Evolutionary conservation across 331 rosid species (phyloP).

Genomic region (Quercus lobata): DNA sequence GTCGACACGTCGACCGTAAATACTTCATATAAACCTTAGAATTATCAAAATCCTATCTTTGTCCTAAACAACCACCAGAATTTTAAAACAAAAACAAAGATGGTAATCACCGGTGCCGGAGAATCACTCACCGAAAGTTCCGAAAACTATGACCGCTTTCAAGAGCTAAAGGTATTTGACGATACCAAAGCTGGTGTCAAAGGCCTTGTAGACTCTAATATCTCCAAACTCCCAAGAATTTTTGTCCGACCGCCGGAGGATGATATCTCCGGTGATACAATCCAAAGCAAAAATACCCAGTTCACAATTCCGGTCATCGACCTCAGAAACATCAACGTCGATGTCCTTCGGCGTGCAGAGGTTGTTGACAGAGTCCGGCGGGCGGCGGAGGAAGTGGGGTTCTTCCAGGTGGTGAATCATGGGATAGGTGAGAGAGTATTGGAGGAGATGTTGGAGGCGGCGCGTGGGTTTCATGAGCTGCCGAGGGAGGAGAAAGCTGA

Average conservation of each 20-base stretch:
- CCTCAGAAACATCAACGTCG: background rate
- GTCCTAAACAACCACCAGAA: too few species aligned
- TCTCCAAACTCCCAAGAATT: slow-evolving; percentile 16
- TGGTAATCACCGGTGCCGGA: background rate
- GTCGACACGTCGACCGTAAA: too few species aligned
- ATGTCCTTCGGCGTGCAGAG: background rate
- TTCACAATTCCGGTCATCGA: slow-evolving; percentile 32
- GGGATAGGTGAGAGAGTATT: slow-evolving; percentile 30
- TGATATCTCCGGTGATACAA: background rate
- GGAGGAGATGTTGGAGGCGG: slow-evolving; percentile 32
- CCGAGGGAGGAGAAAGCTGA: slow-evolving; percentile 35
- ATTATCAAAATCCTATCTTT: too few species aligned
- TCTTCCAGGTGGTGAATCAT: slow-evolving; percentile 57
- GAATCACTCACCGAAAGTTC: background rate
- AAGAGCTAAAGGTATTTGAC: slow-evolving; percentile 21
- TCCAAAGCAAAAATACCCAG: background rate
- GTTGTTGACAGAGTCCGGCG: slow-evolving; percentile 22
- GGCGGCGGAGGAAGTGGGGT: slow-evolving; percentile 43
- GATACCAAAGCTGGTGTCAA: slow-evolving; percentile 21
- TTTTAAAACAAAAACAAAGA: background rate
- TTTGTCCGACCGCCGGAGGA: slow-evolving; percentile 4
- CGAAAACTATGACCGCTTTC: background rate
- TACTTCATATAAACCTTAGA: too few species aligned
- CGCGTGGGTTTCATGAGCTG: slow-evolving; percentile 39
- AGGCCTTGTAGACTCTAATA: slow-evolving; percentile 17